A percentile compares a stretch with the other conserved stretches of the same genome.
phyloP scores from a whole-genome alignment of 129 eudicot genomes.

The Glebionis coronaria region DNA sequence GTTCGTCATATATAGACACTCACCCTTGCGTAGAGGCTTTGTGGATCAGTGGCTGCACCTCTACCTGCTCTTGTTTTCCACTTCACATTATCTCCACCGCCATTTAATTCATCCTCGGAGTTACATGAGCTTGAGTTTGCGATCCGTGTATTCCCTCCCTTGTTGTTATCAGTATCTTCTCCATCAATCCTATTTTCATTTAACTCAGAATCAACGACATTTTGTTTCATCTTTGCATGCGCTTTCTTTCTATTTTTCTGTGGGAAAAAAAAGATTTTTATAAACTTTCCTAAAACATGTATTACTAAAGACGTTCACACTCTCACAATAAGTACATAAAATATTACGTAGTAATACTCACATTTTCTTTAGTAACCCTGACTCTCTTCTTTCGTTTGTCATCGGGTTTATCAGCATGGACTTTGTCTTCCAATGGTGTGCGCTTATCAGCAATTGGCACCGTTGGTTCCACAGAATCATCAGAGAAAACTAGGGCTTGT shows the following conservation, averaged over 20 bases:
- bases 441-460: slow-evolving; percentile 16
- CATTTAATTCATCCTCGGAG: slow-evolving; percentile 63
- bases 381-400: slow-evolving; percentile 58
- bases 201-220: slow-evolving; percentile 18
- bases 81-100: slow-evolving; percentile 39
- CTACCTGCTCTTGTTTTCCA: slow-evolving; percentile 75
- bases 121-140: slow-evolving; percentile 44
- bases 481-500: slow-evolving; percentile 28
- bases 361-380: slow-evolving; percentile 62
- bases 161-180: slow-evolving; percentile 27
- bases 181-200: slow-evolving; percentile 20
- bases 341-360: slow-evolving; percentile 49
- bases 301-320: too few relatives aligned
- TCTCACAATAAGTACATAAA: slow-evolving; percentile 22
- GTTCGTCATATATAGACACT: too few relatives aligned
- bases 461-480: slow-evolving; percentile 27
- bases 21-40: too few relatives aligned
- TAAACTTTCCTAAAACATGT: slow-evolving; percentile 10
- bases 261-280: slow-evolving; percentile 1
- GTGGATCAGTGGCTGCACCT: slow-evolving; percentile 95
- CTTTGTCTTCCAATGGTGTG: slow-evolving; percentile 26
- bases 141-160: slow-evolving; percentile 39
- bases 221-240: slow-evolving; percentile 51
- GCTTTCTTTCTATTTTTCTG: slow-evolving; percentile 46
- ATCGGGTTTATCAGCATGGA: slow-evolving; percentile 18